phyloP scores from a whole-genome alignment of 495 filamentous ascomycete species.

The Penicillium paxilli region DNA sequence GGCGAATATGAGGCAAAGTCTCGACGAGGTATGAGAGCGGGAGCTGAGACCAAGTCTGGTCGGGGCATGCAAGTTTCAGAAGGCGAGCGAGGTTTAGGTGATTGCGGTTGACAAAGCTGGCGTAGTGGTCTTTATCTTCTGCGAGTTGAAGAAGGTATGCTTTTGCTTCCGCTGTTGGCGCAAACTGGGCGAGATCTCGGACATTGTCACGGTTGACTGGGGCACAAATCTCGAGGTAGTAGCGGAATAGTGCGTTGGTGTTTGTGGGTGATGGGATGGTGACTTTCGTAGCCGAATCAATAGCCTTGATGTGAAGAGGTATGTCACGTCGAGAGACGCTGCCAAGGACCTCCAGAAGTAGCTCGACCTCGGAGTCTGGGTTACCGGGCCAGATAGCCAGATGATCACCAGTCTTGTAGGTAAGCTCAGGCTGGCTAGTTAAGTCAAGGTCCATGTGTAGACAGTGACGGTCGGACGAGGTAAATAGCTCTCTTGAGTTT shows the following conservation, averaged over 20 bases:
- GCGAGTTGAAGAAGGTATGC: slow-evolving; percentile 31
- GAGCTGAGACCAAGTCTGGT: slow-evolving; percentile 34
- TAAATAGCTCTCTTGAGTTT: slow-evolving; percentile 40
- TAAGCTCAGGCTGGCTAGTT: slow-evolving; percentile 45
- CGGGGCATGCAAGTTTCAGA: slow-evolving; percentile 26
- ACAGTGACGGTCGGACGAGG: slow-evolving; percentile 38
- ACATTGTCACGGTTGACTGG: slow-evolving; percentile 46
- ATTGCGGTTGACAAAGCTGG: slow-evolving; percentile 27
- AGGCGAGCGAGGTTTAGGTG: slow-evolving; percentile 45
- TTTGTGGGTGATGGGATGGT: slow-evolving; percentile 47
- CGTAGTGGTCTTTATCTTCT: slow-evolving; percentile 35
- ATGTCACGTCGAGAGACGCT: slow-evolving; percentile 23
- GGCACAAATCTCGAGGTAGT: slow-evolving; percentile 52
- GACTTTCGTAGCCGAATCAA: slow-evolving; percentile 34
- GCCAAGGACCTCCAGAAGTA: slow-evolving; percentile 37
- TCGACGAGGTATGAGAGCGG: slow-evolving; percentile 49
- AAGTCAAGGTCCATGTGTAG: slow-evolving; percentile 54
- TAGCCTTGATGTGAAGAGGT: slow-evolving; percentile 31
- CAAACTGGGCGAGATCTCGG: slow-evolving; percentile 43
- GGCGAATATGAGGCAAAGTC: slow-evolving; percentile 39
- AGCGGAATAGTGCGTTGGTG: slow-evolving; percentile 37
- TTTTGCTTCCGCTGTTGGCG: slow-evolving; percentile 39
- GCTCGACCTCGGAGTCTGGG: slow-evolving; percentile 49
- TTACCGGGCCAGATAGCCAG: slow-evolving; percentile 73
- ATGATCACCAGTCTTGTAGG: slow-evolving; percentile 74